Percentiles rank a stretch among this genome's conserved stretches.
phyloP scores from a whole-genome alignment of 78 protist species.

The Isochrysis galbana region DNA sequence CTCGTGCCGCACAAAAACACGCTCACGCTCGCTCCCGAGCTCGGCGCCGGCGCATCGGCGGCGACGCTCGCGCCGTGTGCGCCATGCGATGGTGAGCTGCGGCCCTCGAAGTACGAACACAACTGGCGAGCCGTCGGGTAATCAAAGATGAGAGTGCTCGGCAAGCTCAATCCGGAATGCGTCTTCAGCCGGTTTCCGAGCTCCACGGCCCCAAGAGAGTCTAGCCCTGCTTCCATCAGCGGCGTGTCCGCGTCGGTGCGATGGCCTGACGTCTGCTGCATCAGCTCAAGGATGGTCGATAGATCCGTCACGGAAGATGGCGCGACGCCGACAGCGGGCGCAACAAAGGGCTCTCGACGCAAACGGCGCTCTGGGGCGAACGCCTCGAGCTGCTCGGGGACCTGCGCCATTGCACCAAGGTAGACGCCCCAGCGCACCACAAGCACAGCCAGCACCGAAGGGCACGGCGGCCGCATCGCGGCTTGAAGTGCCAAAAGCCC shows the following conservation, averaged over 20 bases:
- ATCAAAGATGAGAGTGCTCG: background rate
- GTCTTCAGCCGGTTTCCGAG: background rate
- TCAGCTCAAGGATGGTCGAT: background rate
- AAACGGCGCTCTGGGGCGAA: too few relatives aligned
- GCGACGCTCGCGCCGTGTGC: too few relatives aligned
- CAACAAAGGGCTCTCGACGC: too few relatives aligned
- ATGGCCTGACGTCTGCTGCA: background rate
- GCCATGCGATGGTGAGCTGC: too few relatives aligned
- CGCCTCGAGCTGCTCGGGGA: too few relatives aligned
- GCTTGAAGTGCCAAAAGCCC: background rate
- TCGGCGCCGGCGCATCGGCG: constrained; percentile 9
- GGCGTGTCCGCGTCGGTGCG: background rate
- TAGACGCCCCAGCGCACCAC: background rate
- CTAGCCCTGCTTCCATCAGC: constrained; percentile 8
- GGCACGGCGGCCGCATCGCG: background rate
- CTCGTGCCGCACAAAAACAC: background rate
- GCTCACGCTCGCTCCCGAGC: background rate
- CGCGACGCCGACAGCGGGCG: background rate
- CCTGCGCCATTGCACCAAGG: too few relatives aligned
- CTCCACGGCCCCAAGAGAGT: constrained; percentile 3
- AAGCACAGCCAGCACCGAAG: background rate
- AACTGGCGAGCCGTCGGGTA: background rate
- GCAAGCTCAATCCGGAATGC: background rate
- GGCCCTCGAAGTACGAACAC: background rate
- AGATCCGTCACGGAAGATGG: background rate